Conservation (phyloP, 169 alveolate genomes). For the Plasmodium billcollinsi region DNA sequence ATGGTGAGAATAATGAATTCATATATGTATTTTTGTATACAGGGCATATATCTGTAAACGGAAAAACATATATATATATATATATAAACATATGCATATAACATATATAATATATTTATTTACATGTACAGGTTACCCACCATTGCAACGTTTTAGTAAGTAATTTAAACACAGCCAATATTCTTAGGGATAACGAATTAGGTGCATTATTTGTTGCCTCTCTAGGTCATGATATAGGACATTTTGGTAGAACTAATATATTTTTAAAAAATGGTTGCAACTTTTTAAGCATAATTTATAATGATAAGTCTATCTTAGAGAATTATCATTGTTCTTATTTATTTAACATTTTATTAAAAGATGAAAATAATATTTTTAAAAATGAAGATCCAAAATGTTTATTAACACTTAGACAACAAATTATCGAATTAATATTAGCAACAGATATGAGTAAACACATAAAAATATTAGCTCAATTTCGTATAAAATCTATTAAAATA, state of each 20-base stretch:
- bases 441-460: conserved; percentile 96
- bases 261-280: conserved; percentile 87
- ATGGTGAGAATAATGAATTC: conserved; percentile 25
- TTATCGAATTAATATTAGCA: conserved; percentile 92
- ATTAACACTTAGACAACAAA: conserved; percentile 85
- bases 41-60: neutral
- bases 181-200: conserved; percentile 62
- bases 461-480: conserved; percentile 90
- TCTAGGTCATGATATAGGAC: conserved; percentile 95
- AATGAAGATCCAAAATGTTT: conserved; percentile 57
- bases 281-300: conserved; percentile 91
- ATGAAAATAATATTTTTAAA: conserved; percentile 79
- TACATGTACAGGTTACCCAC: conserved; percentile 48
- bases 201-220: conserved; percentile 89
- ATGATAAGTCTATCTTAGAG: conserved; percentile 94
- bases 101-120: neutral
- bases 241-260: conserved; percentile 91
- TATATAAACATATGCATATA: neutral
- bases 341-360: conserved; percentile 82
- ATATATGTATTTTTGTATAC: neutral
- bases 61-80: neutral
- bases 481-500: conserved; percentile 82
- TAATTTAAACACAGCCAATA: conserved; percentile 60
- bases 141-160: conserved; percentile 56
- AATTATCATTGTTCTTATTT: conserved; percentile 93